These are phyloP conservation scores for Rubroboletus pulcherrimus DNA, from an alignment of 768 basidiomycete genomes.

Conservation along the genomic window DNA sequence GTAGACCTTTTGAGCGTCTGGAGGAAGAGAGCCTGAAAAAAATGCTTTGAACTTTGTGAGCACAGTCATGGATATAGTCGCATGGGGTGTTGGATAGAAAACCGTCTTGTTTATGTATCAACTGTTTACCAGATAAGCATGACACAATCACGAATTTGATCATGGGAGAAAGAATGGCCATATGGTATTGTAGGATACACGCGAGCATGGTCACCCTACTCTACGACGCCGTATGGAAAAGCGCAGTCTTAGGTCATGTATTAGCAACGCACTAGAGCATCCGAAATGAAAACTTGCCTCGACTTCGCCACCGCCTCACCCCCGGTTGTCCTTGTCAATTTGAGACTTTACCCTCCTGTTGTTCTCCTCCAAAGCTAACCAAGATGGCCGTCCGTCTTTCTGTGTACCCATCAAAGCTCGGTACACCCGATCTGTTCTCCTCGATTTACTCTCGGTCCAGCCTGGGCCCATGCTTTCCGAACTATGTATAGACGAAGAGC, in stretches of 20 bases:
- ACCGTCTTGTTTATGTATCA: neutral
- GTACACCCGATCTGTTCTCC: slow-evolving; percentile 24
- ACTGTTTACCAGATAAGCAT: slow-evolving; percentile 2
- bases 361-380: slow-evolving; percentile 32
- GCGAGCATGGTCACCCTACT: neutral
- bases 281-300: slow-evolving; percentile 3
- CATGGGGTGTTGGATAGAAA: neutral
- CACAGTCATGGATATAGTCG: slow-evolving; percentile 17
- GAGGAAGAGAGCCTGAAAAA: slow-evolving; percentile 13
- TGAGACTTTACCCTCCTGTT: slow-evolving; percentile 17
- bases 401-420: slow-evolving; percentile 28
- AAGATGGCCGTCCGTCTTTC: slow-evolving; percentile 31
- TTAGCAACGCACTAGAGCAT: slow-evolving; percentile 1
- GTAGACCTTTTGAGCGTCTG: slow-evolving; percentile 39
- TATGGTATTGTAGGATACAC: neutral
- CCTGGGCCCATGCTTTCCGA: slow-evolving; percentile 30
- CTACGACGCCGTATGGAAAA: neutral
- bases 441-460: slow-evolving; percentile 26
- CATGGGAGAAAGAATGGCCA: neutral
- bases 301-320: neutral
- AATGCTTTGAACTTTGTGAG: slow-evolving; percentile 26
- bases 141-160: neutral
- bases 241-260: neutral
- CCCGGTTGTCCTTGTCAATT: slow-evolving; percentile 10
- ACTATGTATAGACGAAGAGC: neutral